Evolutionary conservation across 345 rosid species (phyloP), one percentile per base, ranked within the genome.

Genomic region (Gossypium rotundifolium): DNA sequence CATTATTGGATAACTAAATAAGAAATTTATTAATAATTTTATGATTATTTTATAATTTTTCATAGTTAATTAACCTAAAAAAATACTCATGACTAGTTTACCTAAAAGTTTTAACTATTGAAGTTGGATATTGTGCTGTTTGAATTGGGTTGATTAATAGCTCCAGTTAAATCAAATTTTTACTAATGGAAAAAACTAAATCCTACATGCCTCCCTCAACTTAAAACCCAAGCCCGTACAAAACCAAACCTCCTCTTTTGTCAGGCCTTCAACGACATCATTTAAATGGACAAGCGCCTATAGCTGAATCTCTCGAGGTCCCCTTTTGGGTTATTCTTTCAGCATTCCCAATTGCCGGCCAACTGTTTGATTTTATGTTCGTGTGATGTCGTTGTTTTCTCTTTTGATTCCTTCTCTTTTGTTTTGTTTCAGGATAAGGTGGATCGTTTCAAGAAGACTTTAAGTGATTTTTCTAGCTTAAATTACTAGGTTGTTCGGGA

Each of bases 401-500:
- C 25, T 76, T 60, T 23, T 16, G 59, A 48, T 54, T 14, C 6
- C 45, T 20, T 63, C n/a, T 38, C 42, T 40, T 67, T 20, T 65
- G 18, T 7, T 49, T 63, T 23, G 45, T 58, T 79, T 62, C 77
- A 86, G 89, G 89, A 82, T 68, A 83, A 84, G 72, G 51, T 84
- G 81, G 80, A 85, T 45, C 73, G 79, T 75, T 53, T 89, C 66
- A 85, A 74, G 45, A 85, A 81, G 85, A 82, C 73, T 77, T 69
- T 84, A 70, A 79, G 83, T 80, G 87, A 87, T 77, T 75, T 85
- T 66, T 72, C 86, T 61, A 94, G 92, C 82, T 78, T 90, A 82
- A 94, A 94, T 75, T 76, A 86, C 85, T 94, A 96, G 98, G 93
- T 89, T 78, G 93, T 92, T 76, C 81, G 81, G 73, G 97, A 94